Evolutionary conservation across 306 rosid species (phyloP).

Genomic region (Datisca glomerata): DNA sequence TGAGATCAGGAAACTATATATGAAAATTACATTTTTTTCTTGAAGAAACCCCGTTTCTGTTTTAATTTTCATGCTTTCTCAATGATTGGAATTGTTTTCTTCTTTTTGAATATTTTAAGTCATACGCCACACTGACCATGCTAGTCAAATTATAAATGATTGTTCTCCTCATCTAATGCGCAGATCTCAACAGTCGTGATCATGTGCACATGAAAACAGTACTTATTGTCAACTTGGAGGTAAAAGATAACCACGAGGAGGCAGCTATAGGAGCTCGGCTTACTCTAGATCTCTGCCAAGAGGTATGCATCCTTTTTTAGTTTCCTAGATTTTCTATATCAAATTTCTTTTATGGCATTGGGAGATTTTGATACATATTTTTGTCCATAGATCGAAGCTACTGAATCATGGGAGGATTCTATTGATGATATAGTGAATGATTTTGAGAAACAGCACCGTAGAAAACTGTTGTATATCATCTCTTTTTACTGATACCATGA

Average conservation of each 20-base stretch:
- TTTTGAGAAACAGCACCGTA: slow-evolving; percentile 70
- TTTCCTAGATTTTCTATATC: no score
- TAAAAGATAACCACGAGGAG: slow-evolving; percentile 95
- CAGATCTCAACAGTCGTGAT: slow-evolving; percentile 80
- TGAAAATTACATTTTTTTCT: no score
- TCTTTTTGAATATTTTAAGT: no score
- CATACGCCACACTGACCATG: no score
- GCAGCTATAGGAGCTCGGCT: slow-evolving; percentile 84
- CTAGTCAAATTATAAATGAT: no score
- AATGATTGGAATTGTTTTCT: no score
- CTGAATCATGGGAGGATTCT: slow-evolving; percentile 88
- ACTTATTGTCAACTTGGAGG: slow-evolving; percentile 83
- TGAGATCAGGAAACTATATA: no score
- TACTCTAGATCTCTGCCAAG: slow-evolving; percentile 65
- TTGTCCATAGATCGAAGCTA: slow-evolving; percentile 62
- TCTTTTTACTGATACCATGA: slow-evolving; percentile 86
- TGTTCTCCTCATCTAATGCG: no score
- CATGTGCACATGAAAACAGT: slow-evolving; percentile 58
- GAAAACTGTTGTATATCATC: slow-evolving; percentile 61
- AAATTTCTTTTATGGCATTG: no score
- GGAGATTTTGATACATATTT: no score
- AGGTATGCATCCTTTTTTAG: slow-evolving; percentile 34
- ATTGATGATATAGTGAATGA: slow-evolving; percentile 51
- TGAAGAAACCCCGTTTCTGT: no score
- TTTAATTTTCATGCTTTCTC: no score